phyloP scores from a whole-genome alignment of 805 yeast genomes.

The Starmerella powellii region DNA sequence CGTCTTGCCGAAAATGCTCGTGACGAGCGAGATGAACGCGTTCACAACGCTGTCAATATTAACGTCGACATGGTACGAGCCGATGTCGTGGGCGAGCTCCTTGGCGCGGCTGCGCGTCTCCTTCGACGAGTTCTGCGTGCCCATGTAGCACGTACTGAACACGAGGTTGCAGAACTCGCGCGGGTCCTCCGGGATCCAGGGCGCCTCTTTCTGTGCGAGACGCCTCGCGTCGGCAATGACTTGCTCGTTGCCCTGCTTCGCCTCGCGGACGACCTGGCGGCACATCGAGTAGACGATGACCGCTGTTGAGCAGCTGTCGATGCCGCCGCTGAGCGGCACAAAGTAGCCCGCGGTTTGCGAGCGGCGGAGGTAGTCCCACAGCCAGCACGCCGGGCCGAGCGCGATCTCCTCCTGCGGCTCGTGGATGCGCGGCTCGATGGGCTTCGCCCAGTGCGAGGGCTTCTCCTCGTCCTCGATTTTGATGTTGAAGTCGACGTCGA shows the following conservation, averaged over 20 bases:
- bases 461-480: constrained; percentile 1
- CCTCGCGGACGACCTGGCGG: constrained; percentile 62
- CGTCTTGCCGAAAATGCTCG: constrained; percentile 76
- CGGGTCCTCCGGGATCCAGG: constrained; percentile 62
- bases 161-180: constrained; percentile 62
- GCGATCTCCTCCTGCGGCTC: constrained; percentile 94
- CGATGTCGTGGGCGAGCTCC: constrained; percentile 59
- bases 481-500: constrained; percentile 13
- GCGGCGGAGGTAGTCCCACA: constrained; percentile 94
- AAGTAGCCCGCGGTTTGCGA: constrained; percentile 85
- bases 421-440: constrained; percentile 46
- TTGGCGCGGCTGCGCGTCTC: constrained; percentile 81
- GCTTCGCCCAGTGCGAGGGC: constrained; percentile 4
- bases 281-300: constrained; percentile 93
- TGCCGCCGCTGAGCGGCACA: constrained; percentile 91
- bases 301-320: constrained; percentile 96
- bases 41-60: constrained; percentile 79
- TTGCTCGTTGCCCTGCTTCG: constrained; percentile 43
- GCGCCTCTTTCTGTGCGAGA: constrained; percentile 43
- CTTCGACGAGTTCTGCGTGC: constrained; percentile 78
- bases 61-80: constrained; percentile 81
- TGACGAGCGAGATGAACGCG: constrained; percentile 64
- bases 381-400: constrained; percentile 97
- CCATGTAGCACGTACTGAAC: constrained; percentile 91
- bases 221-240: constrained; percentile 66